These are phyloP conservation scores for Daldinia sp. DNA, from an alignment of 2,329 filamentous ascomycete genomes.

Conservation along the genomic window DNA sequence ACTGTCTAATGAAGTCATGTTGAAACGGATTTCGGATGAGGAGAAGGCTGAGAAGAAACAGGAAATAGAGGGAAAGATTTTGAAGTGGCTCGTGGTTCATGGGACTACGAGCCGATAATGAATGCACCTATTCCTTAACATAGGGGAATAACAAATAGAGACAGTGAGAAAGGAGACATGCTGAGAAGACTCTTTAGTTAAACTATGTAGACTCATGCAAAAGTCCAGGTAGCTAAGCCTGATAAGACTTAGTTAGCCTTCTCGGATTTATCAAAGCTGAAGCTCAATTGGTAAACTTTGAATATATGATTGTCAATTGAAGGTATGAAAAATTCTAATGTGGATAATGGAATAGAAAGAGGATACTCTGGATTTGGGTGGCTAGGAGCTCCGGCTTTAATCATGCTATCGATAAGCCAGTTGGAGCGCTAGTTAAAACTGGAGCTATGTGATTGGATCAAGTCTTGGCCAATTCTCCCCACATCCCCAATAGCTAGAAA, in stretches of 20 bases:
- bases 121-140: too few species aligned
- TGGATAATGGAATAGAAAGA: too few species aligned
- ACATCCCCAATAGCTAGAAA: constrained; percentile 46
- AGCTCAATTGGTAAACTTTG: too few species aligned
- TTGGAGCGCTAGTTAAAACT: constrained; percentile 20
- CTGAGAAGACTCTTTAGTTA: neutral
- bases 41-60: neutral
- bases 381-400: constrained; percentile 1
- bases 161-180: neutral
- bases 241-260: neutral
- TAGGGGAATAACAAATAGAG: too few species aligned
- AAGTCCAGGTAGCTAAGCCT: neutral
- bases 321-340: too few species aligned
- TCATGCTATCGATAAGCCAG: constrained; percentile 72
- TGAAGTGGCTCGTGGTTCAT: neutral
- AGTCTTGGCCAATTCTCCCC: constrained; percentile 33
- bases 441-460: constrained; percentile 36
- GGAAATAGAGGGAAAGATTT: neutral
- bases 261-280: too few species aligned
- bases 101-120: neutral
- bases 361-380: neutral
- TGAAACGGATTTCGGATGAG: constrained; percentile 12
- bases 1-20: constrained; percentile 13
- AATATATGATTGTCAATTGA: too few species aligned
- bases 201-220: neutral